These are phyloP conservation scores for Eucalyptus urophylla DNA, from an alignment of 345 rosid species.

Conservation along the genomic window DNA sequence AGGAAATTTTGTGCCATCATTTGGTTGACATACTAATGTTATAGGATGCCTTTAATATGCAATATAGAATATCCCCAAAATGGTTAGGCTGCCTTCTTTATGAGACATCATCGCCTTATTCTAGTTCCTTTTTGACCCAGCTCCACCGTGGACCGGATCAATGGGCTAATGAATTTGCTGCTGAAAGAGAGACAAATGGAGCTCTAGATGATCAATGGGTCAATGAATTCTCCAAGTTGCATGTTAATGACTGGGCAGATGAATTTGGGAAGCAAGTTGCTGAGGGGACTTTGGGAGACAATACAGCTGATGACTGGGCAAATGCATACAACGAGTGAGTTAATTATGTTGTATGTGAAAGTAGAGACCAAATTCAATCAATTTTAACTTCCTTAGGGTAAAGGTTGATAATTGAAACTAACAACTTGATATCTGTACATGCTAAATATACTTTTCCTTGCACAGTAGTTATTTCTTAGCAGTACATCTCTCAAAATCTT, in stretches of 20 bases:
- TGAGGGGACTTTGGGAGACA: slow-evolving; percentile 57
- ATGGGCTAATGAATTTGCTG: slow-evolving; percentile 81
- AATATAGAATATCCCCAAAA: background rate
- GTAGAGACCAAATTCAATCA: background rate
- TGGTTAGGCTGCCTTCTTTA: background rate
- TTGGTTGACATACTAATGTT: background rate
- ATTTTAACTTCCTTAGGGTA: background rate
- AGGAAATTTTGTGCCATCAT: background rate
- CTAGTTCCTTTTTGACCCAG: slow-evolving; percentile 15
- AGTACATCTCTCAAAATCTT: background rate
- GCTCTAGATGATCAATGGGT: slow-evolving; percentile 80
- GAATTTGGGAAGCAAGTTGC: slow-evolving; percentile 71
- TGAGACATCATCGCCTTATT: background rate
- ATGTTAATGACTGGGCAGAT: slow-evolving; percentile 88
- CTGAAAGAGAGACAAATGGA: slow-evolving; percentile 43
- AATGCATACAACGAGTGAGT: slow-evolving; percentile 94
- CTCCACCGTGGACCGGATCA: slow-evolving; percentile 49
- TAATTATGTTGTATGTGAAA: background rate
- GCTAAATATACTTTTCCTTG: background rate
- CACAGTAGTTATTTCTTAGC: background rate
- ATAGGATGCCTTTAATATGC: background rate
- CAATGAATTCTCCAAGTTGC: slow-evolving; percentile 89
- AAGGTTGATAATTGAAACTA: background rate
- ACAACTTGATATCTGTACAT: background rate
- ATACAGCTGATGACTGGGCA: slow-evolving; percentile 74